Evolutionary conservation across 768 basidiomycete genomes (phyloP).

Genomic region (Tremella fuciformis): DNA sequence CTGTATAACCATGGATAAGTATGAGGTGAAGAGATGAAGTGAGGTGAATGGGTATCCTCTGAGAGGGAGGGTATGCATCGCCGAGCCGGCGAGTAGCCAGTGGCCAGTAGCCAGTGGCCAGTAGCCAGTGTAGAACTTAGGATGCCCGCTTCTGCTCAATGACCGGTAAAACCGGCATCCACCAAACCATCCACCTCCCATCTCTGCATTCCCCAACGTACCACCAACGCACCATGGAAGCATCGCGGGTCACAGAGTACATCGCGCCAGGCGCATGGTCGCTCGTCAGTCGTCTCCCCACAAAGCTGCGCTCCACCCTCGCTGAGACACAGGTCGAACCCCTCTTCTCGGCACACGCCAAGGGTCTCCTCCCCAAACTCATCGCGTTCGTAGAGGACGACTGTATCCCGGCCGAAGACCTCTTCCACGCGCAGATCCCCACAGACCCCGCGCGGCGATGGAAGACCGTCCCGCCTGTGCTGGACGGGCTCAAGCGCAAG

Average conservation of each 20-base stretch:
- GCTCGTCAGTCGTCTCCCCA: slow-evolving; percentile 48
- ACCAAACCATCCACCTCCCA: background rate
- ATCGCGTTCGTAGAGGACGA: slow-evolving; percentile 88
- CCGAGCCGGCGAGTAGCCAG: too few species aligned
- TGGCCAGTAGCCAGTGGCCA: too few species aligned
- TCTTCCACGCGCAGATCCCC: slow-evolving; percentile 80
- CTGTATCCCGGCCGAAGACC: slow-evolving; percentile 70
- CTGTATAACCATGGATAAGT: too few species aligned
- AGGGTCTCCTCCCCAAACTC: slow-evolving; percentile 78
- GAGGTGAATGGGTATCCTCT: too few species aligned
- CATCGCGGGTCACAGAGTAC: slow-evolving; percentile 17
- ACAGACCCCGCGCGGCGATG: slow-evolving; percentile 65
- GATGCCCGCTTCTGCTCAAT: too few species aligned
- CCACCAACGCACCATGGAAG: background rate
- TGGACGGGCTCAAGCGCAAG: slow-evolving; percentile 79
- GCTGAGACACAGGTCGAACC: slow-evolving; percentile 59
- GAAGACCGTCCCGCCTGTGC: slow-evolving; percentile 75
- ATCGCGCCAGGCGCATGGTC: slow-evolving; percentile 37
- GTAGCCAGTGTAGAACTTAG: too few species aligned
- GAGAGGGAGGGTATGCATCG: too few species aligned
- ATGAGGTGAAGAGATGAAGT: too few species aligned
- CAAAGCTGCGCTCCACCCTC: background rate
- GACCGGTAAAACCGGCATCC: too few species aligned
- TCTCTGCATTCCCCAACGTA: background rate
- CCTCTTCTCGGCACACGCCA: slow-evolving; percentile 86